These are phyloP conservation scores for Evernia prunastri DNA, from an alignment of 495 filamentous ascomycete genomes.

Conservation along the genomic window DNA sequence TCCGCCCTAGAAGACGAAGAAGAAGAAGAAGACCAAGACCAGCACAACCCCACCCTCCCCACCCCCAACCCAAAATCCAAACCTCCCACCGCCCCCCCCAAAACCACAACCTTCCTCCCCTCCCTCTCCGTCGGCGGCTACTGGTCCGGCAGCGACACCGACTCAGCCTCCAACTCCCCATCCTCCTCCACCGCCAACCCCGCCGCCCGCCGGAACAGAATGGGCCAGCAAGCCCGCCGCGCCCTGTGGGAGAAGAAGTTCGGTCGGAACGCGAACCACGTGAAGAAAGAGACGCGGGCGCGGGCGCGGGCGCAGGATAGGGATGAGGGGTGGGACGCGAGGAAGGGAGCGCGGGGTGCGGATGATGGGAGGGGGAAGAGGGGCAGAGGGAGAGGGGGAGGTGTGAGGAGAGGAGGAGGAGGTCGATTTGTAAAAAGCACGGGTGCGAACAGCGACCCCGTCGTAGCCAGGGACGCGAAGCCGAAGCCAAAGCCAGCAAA, in stretches of 20 bases:
- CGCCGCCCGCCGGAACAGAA: constrained; percentile 64
- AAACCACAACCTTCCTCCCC: constrained; percentile 76
- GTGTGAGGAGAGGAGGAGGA: constrained; percentile 1
- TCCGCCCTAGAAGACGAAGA: neutral
- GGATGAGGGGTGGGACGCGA: constrained; percentile 46
- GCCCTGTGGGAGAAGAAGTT: constrained; percentile 91
- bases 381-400: constrained; percentile 23
- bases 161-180: constrained; percentile 28
- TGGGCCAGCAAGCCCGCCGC: constrained; percentile 80
- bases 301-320: constrained; percentile 29
- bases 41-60: neutral
- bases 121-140: constrained; percentile 82
- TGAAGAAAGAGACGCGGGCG: too few species aligned
- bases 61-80: constrained; percentile 29
- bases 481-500: too few species aligned
- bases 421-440: constrained; percentile 8
- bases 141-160: constrained; percentile 78
- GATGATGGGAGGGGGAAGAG: constrained; percentile 24
- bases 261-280: constrained; percentile 67
- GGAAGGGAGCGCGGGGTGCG: constrained; percentile 37
- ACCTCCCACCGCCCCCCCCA: constrained; percentile 25
- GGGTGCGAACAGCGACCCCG: constrained; percentile 26
- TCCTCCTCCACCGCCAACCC: neutral
- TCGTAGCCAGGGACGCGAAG: constrained; percentile 8
- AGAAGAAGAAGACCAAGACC: too few species aligned